Evolutionary conservation across 2,329 filamentous ascomycete genomes (phyloP).

Genomic region (Coccinonectria pachysandricola): DNA sequence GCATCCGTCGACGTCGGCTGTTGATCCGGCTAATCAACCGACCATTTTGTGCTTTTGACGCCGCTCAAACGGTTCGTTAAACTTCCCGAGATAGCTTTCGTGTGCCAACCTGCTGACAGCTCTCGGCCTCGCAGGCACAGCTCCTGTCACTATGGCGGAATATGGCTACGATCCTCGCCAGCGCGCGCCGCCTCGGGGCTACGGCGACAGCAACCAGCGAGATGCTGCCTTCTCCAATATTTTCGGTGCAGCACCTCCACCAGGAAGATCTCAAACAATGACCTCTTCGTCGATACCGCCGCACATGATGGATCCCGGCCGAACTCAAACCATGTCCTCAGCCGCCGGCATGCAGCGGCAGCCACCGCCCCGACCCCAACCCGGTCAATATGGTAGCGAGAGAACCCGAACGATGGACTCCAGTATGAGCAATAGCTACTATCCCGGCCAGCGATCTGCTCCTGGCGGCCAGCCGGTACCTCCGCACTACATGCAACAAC

Average conservation of each 20-base stretch:
- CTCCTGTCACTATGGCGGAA: conserved; percentile 40
- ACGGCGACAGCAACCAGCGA: conserved; percentile 54
- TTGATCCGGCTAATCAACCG: conserved; percentile 15
- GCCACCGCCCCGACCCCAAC: conserved; percentile 48
- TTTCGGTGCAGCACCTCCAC: conserved; percentile 77
- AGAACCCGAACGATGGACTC: conserved; percentile 24
- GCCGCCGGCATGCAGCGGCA: conserved; percentile 47
- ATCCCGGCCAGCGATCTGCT: conserved; percentile 40
- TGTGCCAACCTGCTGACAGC: too few relatives aligned
- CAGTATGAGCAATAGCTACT: conserved; percentile 40
- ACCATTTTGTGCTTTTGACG: conserved; percentile 13
- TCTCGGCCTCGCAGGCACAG: conserved; percentile 9
- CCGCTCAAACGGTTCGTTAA: conserved; percentile 13
- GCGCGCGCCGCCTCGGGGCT: conserved; percentile 29
- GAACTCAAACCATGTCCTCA: conserved; percentile 71
- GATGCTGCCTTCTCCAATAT: conserved; percentile 96
- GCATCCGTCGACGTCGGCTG: conserved; percentile 23
- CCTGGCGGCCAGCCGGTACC: conserved; percentile 38
- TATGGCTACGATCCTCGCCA: conserved; percentile 46
- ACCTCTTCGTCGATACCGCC: conserved; percentile 59
- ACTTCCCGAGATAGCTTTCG: too few relatives aligned
- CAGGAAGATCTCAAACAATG: conserved; percentile 92
- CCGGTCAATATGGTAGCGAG: conserved; percentile 26
- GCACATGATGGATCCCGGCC: conserved; percentile 45
- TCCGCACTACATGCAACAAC: conserved; percentile 37